Base-by-base conservation (phyloP, 257 asterid species). In the Gentiana dahurica region DNA sequence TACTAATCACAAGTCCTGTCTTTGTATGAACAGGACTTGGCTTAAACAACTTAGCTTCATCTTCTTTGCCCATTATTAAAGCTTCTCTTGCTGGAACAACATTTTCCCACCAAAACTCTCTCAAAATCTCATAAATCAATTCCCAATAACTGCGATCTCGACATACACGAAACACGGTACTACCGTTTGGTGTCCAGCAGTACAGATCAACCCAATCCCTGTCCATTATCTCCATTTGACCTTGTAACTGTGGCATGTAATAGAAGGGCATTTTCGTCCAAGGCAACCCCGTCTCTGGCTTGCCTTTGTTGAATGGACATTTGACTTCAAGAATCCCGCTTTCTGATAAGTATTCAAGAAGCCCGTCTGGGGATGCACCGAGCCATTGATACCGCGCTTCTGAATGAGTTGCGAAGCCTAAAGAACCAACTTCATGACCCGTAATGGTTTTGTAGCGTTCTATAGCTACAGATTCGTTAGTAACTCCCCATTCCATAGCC, bases 161-260 rank as follows among this genome's bases (percentile, higher is more conserved):
- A 15, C 62, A 47, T 5, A 87, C 85, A 8, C 95, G 95, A 50
- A 91, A 87, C 59, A 87, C 70, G 4, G 96, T 74, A 62, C 98
- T 85, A 3, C 94, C 95, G 3, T 83, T 91, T 4, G 92, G 98
- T 2, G 93, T 91, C 98, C 98, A 91, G 59, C 98, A 91, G 60
- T 87, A 87, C 63, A 87, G 65, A 81, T 87, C 98, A 12, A 69
- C 96, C 96, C 98, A 87, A 62, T 85, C 90, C 63, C 95, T 65
- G 59, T 79, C 73, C 95, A 88, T 83, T 57, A 88, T 83, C 83
- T 88, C 99, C 99, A 92, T 85, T 70, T 88, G 99, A 5, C 97
- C 99, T 63, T 88, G 99, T 68, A 88, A 85, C 46, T 92, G 99
- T 69, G 99, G 99, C 91, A 88, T 81, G 84, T 92, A 92, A 72